Conservation (phyloP, 1,284 basidiomycete species). For the Mixia osmundae region DNA sequence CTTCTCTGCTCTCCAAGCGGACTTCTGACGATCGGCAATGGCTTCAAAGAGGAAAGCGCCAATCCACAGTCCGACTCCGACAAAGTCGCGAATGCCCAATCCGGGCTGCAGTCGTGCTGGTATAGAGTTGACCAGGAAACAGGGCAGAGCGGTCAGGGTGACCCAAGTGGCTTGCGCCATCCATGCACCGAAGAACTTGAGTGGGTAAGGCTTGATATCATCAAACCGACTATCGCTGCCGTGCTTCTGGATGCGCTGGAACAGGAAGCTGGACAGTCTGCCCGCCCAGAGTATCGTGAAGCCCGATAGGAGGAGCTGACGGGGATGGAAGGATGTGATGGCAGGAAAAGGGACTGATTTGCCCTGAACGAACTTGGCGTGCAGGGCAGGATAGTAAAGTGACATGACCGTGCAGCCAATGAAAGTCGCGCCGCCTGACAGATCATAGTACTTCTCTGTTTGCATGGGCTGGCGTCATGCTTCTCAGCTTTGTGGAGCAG, state of each 20-base stretch:
- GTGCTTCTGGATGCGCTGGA: neutral
- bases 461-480: no score
- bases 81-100: constrained; percentile 35
- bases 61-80: constrained; percentile 35
- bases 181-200: constrained; percentile 40
- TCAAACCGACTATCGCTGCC: constrained; percentile 1
- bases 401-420: neutral
- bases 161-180: constrained; percentile 53
- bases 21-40: constrained; percentile 45
- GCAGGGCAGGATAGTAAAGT: neutral
- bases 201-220: constrained; percentile 23
- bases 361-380: neutral
- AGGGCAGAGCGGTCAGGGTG: constrained; percentile 39
- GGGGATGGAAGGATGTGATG: neutral
- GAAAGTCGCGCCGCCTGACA: neutral
- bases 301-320: neutral
- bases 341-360: neutral
- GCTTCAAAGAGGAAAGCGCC: constrained; percentile 38
- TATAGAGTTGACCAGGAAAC: constrained; percentile 34
- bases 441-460: neutral
- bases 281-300: neutral
- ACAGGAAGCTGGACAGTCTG: neutral
- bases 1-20: constrained; percentile 37
- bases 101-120: constrained; percentile 34
- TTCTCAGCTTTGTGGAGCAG: no score